A percentile compares a stretch with the other conserved stretches of the same genome.
phyloP scores from a whole-genome alignment of 108 stramenopile species.

The Chaetoceros muelleri region DNA sequence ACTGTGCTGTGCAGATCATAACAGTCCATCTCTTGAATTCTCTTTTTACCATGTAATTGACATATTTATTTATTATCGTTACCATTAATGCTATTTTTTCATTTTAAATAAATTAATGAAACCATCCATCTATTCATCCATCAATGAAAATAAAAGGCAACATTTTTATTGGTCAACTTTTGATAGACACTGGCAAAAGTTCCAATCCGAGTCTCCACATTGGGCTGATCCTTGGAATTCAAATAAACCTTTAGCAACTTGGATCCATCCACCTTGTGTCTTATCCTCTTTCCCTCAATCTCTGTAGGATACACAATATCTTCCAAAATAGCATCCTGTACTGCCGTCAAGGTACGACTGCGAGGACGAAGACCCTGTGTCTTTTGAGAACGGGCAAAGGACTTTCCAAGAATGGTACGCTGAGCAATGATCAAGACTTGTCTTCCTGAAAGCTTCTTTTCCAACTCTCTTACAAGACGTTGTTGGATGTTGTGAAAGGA shows the following conservation, averaged over 20 bases:
- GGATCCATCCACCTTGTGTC: slow-evolving; percentile 95
- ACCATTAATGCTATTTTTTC: too few species aligned
- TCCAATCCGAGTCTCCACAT: slow-evolving; percentile 92
- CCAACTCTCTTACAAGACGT: slow-evolving; percentile 95
- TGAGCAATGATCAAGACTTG: slow-evolving; percentile 96
- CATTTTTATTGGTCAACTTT: slow-evolving; percentile 98
- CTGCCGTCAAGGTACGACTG: slow-evolving; percentile 93
- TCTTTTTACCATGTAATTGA: too few species aligned
- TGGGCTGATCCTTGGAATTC: slow-evolving; percentile 93
- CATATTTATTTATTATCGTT: too few species aligned
- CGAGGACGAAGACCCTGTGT: slow-evolving; percentile 92
- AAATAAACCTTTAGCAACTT: slow-evolving; percentile 92
- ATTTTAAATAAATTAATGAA: too few species aligned
- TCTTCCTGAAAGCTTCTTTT: slow-evolving; percentile 99
- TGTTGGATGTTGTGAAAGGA: slow-evolving; percentile 95
- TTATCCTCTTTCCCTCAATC: slow-evolving; percentile 98
- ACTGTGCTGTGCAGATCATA: too few species aligned
- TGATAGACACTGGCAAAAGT: slow-evolving; percentile 96
- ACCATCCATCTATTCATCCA: too few species aligned
- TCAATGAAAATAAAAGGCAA: slow-evolving; percentile 69
- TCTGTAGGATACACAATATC: slow-evolving; percentile 99
- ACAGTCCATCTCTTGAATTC: too few species aligned
- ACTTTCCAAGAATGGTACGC: slow-evolving; percentile 96
- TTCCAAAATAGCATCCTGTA: slow-evolving; percentile 98
- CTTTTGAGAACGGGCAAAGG: slow-evolving; percentile 80